Evolutionary conservation across 2,329 filamentous ascomycete species (phyloP), one percentile per base, ranked within the genome.

Genomic region (Fusarium mangiferae): DNA sequence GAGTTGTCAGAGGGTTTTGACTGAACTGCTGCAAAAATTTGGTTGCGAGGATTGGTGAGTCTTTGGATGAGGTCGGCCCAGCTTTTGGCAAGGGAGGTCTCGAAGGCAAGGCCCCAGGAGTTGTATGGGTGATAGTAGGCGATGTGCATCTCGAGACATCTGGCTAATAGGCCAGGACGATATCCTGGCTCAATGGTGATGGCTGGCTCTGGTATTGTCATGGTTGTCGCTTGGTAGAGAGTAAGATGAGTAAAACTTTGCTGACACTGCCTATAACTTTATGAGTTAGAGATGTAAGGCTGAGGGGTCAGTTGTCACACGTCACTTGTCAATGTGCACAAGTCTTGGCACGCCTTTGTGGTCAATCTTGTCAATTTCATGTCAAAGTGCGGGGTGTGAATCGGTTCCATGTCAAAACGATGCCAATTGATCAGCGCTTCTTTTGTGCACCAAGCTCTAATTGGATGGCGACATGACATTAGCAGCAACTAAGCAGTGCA

Each of bases 141-240:
- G 15, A 75, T 73, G 42, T 72, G 72, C 72, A 74, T 74, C 14
- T 74, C 72, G 3, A 74, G 63, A 6, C 63, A 69, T 20, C 72
- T 46, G 3, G 72, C 72, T 2, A 74, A 39, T 11, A 74, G 66
- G 8, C 72, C 72, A 11, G 72, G 72, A 1, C 68, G 72, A 10
- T 74, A 74, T 15, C 72, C 72, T 22, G 63, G 24, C 38, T 75
- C 52, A 0, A 75, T 66, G 5, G 9, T 58, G 28, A 74, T 57
- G 35, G 4, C 22, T 12, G 33, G 15, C 4, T 35, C 17, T 7
- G n/a, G n/a, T 1, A 26, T 17, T 14, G 49, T 20, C 72, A 74
- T 74, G 14, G 13, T 33, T 35, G 6, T 8, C 5, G 13, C 8
- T 41, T 18, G 48, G 5, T 10, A 33, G 11, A 8, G 42, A 18